These are phyloP conservation scores for Suillus occidentalis DNA, from an alignment of 768 basidiomycete genomes.

Conservation along the genomic window DNA sequence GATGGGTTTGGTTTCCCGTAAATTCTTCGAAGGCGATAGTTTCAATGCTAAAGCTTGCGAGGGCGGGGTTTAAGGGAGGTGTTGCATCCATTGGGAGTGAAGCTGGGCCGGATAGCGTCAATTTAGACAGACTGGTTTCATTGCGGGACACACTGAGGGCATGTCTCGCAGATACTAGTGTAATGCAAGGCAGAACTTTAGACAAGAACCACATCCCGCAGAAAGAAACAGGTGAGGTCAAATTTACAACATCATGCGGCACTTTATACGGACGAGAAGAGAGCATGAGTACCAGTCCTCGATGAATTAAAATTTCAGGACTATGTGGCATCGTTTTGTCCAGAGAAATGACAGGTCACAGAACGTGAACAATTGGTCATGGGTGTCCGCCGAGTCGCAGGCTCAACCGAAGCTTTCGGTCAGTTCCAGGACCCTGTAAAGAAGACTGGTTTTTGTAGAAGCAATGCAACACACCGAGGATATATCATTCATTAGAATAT, in stretches of 20 bases:
- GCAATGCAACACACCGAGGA: no score
- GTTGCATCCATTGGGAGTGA: conserved; percentile 46
- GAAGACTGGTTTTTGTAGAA: no score
- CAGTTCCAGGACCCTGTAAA: no score
- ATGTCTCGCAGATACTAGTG: conserved; percentile 13
- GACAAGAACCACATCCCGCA: conserved; percentile 13
- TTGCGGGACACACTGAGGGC: conserved; percentile 10
- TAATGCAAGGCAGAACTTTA: not conserved
- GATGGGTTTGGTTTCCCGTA: conserved; percentile 43
- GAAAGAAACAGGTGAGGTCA: not conserved
- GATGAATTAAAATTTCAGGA: not conserved
- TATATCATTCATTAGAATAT: no score
- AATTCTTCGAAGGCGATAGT: conserved; percentile 54
- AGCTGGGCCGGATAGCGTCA: conserved; percentile 42
- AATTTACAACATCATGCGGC: not conserved
- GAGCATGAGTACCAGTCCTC: conserved; percentile 4
- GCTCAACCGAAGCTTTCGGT: no score
- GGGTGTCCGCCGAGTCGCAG: no score
- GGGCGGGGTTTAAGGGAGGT: conserved; percentile 40
- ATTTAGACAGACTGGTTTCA: conserved; percentile 7
- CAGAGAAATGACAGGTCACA: conserved; percentile 11
- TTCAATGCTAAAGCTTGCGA: conserved; percentile 57
- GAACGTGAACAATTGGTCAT: not conserved
- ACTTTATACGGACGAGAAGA: not conserved
- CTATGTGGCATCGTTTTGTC: not conserved